Evolutionary conservation across 441 rosid species (phyloP).

Genomic region (Syzygium malaccense): DNA sequence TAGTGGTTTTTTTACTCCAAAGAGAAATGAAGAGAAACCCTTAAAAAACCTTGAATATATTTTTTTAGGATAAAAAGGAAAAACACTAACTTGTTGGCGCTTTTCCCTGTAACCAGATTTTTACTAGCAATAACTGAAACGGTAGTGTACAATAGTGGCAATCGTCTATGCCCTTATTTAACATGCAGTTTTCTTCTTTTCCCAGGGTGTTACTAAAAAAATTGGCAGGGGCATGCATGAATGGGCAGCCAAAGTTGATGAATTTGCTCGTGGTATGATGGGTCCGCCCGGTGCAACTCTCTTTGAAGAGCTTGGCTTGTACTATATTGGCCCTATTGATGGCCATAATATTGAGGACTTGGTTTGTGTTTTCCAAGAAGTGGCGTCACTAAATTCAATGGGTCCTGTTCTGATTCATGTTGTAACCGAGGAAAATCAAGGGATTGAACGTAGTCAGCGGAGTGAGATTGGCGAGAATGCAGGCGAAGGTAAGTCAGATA

Average conservation of each 20-base stretch:
- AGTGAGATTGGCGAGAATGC: slow-evolving; percentile 16
- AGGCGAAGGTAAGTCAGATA: slow-evolving; percentile 19
- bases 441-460: slow-evolving; percentile 15
- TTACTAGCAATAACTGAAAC: neutral
- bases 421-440: slow-evolving; percentile 63
- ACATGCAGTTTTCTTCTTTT: neutral
- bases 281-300: slow-evolving; percentile 92
- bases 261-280: slow-evolving; percentile 95
- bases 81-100: neutral
- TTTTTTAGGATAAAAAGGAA: neutral
- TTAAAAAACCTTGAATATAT: neutral
- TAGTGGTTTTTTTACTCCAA: neutral
- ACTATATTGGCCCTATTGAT: slow-evolving; percentile 93
- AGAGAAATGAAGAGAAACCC: neutral
- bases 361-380: slow-evolving; percentile 72
- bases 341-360: slow-evolving; percentile 89
- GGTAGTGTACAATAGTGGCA: neutral
- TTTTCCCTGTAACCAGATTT: neutral
- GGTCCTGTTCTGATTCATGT: slow-evolving; percentile 96
- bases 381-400: slow-evolving; percentile 70
- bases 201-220: slow-evolving; percentile 76
- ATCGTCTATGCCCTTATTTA: neutral
- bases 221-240: slow-evolving; percentile 84
- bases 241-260: slow-evolving; percentile 95
- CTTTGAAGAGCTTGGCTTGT: slow-evolving; percentile 90